Base-by-base conservation (phyloP, 305 asterid genomes). In the Plantago rigida region DNA sequence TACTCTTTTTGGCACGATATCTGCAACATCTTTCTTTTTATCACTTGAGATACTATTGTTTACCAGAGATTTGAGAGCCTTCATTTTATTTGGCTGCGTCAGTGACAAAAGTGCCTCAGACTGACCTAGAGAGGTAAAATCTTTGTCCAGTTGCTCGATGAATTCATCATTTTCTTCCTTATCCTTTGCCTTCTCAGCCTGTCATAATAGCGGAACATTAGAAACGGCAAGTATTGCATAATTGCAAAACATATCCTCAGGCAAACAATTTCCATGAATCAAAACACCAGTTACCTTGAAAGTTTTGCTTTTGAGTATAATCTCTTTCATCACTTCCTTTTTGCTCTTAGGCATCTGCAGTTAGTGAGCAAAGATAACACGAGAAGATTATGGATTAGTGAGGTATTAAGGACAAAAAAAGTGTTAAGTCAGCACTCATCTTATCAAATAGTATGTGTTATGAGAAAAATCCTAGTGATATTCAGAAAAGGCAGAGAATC, bases 121-220 rank as follows among this genome's bases (percentile, higher is more conserved):
- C 73, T 86, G 86, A 74, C 79, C 84, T 72, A 92, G 26, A 15
- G 94, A 88, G 48, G 79, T 14, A 64, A 88, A 92, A 52, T 84
- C 81, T 58, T 83, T 80, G 79, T 92, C 97, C 80, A 92, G 70
- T 64, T 92, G 86, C 17, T 86, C 87, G 1, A 71, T 66, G 45
- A 88, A 73, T 73, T 80, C 67, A 67, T 84, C 94, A 54, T 75
- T 84, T 73, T 89, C 97, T 77, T 92, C 95, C 77, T 89, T 92
- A 3, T 83, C 99, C 83, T 86, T 86, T n/a, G 99, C 95, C 51
- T 86, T 89, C 79, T 92, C 80, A 63, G 99, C 99, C 99, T 92
- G 82, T 59, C 52, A 63, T 22, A 39, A 72, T 39, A 53, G 53
- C 44, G 31, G 45, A 67, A 63, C 51, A 31, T 19, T 54, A 55